Percentiles rank a stretch among this genome's conserved stretches.
Evolutionary conservation across 805 yeast genomes (phyloP).

Genomic region (Starmerella roubikii): DNA sequence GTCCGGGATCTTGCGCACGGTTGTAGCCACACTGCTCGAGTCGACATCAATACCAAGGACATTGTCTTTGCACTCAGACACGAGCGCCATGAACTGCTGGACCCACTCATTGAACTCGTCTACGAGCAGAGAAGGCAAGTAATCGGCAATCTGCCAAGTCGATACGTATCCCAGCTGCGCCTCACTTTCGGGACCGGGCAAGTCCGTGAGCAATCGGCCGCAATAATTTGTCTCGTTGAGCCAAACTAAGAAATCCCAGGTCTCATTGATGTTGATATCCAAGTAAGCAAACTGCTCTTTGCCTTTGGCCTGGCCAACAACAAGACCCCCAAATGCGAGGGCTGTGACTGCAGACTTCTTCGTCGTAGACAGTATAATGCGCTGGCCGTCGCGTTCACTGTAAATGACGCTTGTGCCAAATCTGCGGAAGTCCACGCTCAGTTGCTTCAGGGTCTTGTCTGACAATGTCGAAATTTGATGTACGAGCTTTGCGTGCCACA

Average conservation of each 20-base stretch:
- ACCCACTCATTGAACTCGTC: slow-evolving; percentile 85
- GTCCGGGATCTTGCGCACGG: slow-evolving; percentile 3
- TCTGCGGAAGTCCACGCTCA: slow-evolving; percentile 61
- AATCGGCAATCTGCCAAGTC: slow-evolving; percentile 68
- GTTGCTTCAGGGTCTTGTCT: slow-evolving; percentile 65
- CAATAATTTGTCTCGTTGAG: slow-evolving; percentile 84
- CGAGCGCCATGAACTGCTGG: slow-evolving; percentile 54
- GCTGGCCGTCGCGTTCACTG: slow-evolving; percentile 53
- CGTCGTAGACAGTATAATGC: slow-evolving; percentile 55
- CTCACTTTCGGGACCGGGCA: slow-evolving; percentile 16
- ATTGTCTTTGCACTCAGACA: slow-evolving; percentile 33
- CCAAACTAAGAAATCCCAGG: slow-evolving; percentile 93
- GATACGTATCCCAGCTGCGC: slow-evolving; percentile 31
- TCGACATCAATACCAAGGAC: background rate
- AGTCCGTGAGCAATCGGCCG: slow-evolving; percentile 35
- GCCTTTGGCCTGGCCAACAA: slow-evolving; percentile 61
- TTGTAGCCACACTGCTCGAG: background rate
- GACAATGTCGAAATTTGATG: slow-evolving; percentile 82
- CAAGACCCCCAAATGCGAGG: slow-evolving; percentile 78
- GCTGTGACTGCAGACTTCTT: slow-evolving; percentile 75
- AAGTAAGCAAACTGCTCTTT: slow-evolving; percentile 72
- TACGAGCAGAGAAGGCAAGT: slow-evolving; percentile 60
- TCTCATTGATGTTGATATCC: slow-evolving; percentile 57
- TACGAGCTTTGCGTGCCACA: slow-evolving; percentile 67
- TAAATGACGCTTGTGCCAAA: slow-evolving; percentile 69